Conservation (phyloP, 2,329 filamentous ascomycete genomes). For the Xylaria sp. region DNA sequence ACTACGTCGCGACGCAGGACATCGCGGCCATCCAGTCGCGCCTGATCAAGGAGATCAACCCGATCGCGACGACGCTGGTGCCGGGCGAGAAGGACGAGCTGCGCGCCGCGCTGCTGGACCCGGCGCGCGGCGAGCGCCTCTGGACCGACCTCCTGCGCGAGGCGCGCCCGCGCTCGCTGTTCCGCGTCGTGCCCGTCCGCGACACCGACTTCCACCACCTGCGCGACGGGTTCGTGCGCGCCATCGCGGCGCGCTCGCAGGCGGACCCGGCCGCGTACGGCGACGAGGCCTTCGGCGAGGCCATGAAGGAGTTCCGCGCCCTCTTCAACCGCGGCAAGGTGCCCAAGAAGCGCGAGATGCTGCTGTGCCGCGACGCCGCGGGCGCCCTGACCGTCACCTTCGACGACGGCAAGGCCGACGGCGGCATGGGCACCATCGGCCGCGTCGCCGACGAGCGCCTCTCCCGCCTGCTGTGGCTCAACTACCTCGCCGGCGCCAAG, state of each 20-base stretch:
- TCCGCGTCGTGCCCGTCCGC: constrained; percentile 85
- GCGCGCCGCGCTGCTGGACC: constrained; percentile 69
- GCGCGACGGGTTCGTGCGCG: constrained; percentile 86
- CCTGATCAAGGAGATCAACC: constrained; percentile 75
- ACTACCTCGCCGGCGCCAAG: constrained; percentile 83
- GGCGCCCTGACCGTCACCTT: constrained; percentile 72
- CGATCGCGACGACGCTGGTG: constrained; percentile 80
- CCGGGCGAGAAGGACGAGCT: constrained; percentile 78
- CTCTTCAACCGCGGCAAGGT: constrained; percentile 82
- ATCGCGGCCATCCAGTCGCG: constrained; percentile 78
- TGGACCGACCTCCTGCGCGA: constrained; percentile 74
- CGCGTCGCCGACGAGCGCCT: constrained; percentile 77
- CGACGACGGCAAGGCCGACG: constrained; percentile 56
- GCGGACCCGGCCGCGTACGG: constrained; percentile 56
- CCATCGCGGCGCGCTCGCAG: constrained; percentile 74
- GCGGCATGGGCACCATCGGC: constrained; percentile 64
- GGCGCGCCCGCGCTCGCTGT: constrained; percentile 70
- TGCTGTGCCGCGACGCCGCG: constrained; percentile 67
- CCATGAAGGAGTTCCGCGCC: constrained; percentile 76
- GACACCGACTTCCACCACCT: constrained; percentile 95
- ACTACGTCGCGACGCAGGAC: constrained; percentile 85
- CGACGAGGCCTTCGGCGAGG: constrained; percentile 75
- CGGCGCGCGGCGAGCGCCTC: constrained; percentile 67
- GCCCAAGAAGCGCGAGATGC: constrained; percentile 76
- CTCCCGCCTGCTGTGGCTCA: constrained; percentile 81